These are phyloP conservation scores for Mycena epipterygia DNA, from an alignment of 768 basidiomycete species.

Conservation along the genomic window DNA sequence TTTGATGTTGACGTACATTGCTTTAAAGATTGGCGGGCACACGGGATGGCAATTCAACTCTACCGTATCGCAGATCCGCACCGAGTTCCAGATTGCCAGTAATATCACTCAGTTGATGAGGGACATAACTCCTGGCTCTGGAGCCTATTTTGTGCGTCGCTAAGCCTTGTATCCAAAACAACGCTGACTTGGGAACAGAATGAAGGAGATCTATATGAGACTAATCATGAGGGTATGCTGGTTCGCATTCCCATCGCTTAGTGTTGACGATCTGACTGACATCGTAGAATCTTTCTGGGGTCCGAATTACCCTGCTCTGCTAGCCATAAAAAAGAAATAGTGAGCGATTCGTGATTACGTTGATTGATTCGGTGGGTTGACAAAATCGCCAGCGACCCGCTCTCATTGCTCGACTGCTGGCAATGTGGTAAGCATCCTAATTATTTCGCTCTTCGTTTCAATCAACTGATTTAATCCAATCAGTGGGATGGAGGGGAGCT, in stretches of 20 bases:
- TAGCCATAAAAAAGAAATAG: conserved; percentile 51
- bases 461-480: background rate
- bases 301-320: conserved; percentile 45
- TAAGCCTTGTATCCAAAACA: background rate
- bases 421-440: conserved; percentile 45
- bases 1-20: background rate
- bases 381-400: conserved; percentile 41
- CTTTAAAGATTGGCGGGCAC: conserved; percentile 7
- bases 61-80: background rate
- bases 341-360: conserved; percentile 31
- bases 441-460: background rate
- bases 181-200: conserved; percentile 36
- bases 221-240: conserved; percentile 41
- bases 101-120: conserved; percentile 1
- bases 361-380: background rate
- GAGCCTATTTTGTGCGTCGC: conserved; percentile 29
- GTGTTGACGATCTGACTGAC: background rate
- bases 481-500: conserved; percentile 1
- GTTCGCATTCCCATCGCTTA: too few species aligned
- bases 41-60: background rate
- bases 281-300: conserved; percentile 50
- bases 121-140: conserved; percentile 2
- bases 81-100: background rate
- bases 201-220: conserved; percentile 52
- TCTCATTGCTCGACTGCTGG: conserved; percentile 48